phyloP scores from a whole-genome alignment of 2,329 filamentous ascomycete species.

The Hymenoscyphus fructigenus region DNA sequence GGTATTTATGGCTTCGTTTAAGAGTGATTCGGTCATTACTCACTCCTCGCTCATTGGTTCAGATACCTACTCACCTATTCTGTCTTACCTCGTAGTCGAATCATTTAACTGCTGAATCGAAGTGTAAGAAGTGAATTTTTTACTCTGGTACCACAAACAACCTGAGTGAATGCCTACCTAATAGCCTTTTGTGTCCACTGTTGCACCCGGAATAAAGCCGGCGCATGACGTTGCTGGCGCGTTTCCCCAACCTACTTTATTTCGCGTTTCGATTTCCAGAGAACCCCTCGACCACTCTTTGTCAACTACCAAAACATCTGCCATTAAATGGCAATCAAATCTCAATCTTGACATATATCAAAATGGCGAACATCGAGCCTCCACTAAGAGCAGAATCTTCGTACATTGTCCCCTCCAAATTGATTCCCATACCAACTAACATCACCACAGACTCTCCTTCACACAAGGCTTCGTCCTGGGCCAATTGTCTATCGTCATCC shows the following conservation, averaged over 20 bases:
- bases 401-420: conserved; percentile 34
- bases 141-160: too few species aligned
- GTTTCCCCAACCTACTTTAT: conserved; percentile 1
- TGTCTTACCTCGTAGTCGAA: too few species aligned
- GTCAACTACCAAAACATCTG: background rate
- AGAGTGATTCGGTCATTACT: too few species aligned
- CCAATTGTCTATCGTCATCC: conserved; percentile 85
- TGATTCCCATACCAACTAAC: conserved; percentile 4
- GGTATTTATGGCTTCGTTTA: too few species aligned
- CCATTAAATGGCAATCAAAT: background rate
- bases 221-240: conserved; percentile 8
- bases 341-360: conserved; percentile 3
- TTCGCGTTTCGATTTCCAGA: conserved; percentile 1
- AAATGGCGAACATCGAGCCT: conserved; percentile 23
- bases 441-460: conserved; percentile 69
- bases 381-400: conserved; percentile 40
- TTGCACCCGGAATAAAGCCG: background rate
- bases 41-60: too few species aligned
- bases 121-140: too few species aligned
- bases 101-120: too few species aligned
- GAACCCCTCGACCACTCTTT: background rate
- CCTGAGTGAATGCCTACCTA: too few species aligned
- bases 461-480: conserved; percentile 91
- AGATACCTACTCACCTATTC: too few species aligned
- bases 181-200: too few species aligned